Evolutionary conservation across 768 basidiomycete species (phyloP).

Genomic region (Termitomyces sp.): DNA sequence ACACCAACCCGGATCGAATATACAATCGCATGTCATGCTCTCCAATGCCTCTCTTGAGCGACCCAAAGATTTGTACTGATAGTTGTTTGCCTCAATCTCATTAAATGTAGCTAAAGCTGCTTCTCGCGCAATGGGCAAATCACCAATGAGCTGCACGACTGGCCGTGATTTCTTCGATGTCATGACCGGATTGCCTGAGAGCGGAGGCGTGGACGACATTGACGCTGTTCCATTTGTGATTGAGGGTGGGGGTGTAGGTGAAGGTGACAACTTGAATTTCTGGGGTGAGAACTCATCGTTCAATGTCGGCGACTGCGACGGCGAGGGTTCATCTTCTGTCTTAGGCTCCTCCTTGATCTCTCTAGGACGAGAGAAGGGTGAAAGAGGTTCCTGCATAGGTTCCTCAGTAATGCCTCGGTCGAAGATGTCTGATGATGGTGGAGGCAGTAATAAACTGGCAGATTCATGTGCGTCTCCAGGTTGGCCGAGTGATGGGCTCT

Average conservation of each 20-base stretch:
- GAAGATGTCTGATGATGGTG: constrained; percentile 22
- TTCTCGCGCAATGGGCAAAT: constrained; percentile 75
- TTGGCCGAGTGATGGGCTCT: constrained; percentile 18
- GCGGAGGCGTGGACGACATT: constrained; percentile 38
- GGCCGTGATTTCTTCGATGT: constrained; percentile 31
- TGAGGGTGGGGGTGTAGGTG: constrained; percentile 29
- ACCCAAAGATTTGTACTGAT: constrained; percentile 87
- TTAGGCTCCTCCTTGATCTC: constrained; percentile 30
- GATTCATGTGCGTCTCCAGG: constrained; percentile 7
- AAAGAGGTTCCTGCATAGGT: constrained; percentile 22
- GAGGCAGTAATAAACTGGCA: constrained; percentile 15
- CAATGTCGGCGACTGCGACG: constrained; percentile 34
- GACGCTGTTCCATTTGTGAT: constrained; percentile 30
- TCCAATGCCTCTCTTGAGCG: constrained; percentile 84
- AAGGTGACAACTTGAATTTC: constrained; percentile 31
- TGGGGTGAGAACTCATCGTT: constrained; percentile 27
- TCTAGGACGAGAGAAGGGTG: constrained; percentile 23
- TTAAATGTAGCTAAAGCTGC: constrained; percentile 70
- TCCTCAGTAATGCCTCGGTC: constrained; percentile 12
- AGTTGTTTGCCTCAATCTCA: constrained; percentile 74
- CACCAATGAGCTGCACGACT: constrained; percentile 67
- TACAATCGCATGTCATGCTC: constrained; percentile 95
- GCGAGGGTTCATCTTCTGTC: constrained; percentile 23
- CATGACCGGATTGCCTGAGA: constrained; percentile 21
- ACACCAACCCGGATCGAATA: constrained; percentile 75